Base-by-base conservation (phyloP, 371 early-diverging fungal species). In the Circinella umbellata region DNA sequence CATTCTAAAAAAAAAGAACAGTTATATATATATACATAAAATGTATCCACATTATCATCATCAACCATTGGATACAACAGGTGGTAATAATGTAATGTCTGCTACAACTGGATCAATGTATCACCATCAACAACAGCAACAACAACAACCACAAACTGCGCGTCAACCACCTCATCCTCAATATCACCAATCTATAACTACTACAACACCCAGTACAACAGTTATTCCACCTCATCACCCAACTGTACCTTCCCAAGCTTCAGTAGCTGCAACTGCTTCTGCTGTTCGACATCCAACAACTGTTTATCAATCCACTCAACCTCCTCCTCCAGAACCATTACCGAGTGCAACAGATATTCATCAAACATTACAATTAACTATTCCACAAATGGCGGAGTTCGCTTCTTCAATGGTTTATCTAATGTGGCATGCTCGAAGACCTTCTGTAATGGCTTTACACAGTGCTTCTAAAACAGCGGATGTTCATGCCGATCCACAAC, bases 401-500 rank as follows among this genome's bases (percentile, higher is more conserved):
- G 86, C 86, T n/a, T 87, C 90, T 27, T 85, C 85, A 39, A 88
- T 89, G 86, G 86, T 88, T 3, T 86, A 85, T 80, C 77, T 87
- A 69, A 86, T 89, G 76, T 89, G 90, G 90, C 88, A 88, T 73
- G 85, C 86, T 9, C 75, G 88, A 60, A 78, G 80, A 67, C 77
- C 82, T 17, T 84, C 84, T 14, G 81, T 84, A 38, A 78, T 84
- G 80, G 80, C 76, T 9, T 63, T 84, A 18, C 81, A 84, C 65
- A 75, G 73, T 54, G 65, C 66, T 70, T 70, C 79, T 73, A 48
- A 76, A 72, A 55, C 73, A 70, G 39, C 72, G 75, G 65, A 77
- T 70, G 48, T 72, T 74, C 65, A 77, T 18, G n/a, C 68, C 17
- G 55, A 27, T 27, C 27, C 0, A 27, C 27, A 66, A 46, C 66